phyloP scores from a whole-genome alignment of 345 rosid genomes.

The Hirschfeldia incana region DNA sequence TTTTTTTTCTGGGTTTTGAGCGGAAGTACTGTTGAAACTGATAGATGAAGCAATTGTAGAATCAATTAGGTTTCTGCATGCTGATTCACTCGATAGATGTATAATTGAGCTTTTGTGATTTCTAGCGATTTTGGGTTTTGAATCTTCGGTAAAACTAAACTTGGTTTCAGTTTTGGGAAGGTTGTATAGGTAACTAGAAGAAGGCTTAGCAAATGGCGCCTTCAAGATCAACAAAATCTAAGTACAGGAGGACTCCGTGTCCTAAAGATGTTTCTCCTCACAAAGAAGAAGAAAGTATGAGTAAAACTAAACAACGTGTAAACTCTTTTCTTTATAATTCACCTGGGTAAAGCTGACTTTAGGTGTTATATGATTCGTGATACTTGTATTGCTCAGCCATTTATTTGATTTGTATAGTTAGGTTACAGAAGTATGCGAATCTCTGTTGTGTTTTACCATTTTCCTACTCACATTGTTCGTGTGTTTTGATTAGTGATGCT shows the following conservation, averaged over 20 bases:
- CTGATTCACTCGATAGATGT: background rate
- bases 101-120: conserved; percentile 1
- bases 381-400: background rate
- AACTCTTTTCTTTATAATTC: too few relatives aligned
- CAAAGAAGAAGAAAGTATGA: conserved; percentile 53
- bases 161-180: conserved; percentile 14
- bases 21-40: conserved; percentile 28
- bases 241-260: conserved; percentile 55
- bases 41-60: background rate
- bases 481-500: too few relatives aligned
- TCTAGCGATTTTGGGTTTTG: background rate
- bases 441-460: too few relatives aligned
- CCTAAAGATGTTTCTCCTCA: conserved; percentile 47
- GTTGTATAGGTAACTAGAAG: conserved; percentile 37
- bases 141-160: background rate
- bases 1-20: conserved; percentile 13
- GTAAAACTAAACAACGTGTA: conserved; percentile 59
- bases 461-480: too few relatives aligned
- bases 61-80: conserved; percentile 13
- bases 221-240: conserved; percentile 62
- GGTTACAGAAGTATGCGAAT: conserved; percentile 21
- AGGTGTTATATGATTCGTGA: too few relatives aligned
- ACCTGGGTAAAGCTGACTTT: too few relatives aligned
- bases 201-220: conserved; percentile 65
- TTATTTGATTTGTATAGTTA: background rate